Base-by-base conservation (phyloP, 1,284 basidiomycete genomes). In the Pascua sp. region DNA sequence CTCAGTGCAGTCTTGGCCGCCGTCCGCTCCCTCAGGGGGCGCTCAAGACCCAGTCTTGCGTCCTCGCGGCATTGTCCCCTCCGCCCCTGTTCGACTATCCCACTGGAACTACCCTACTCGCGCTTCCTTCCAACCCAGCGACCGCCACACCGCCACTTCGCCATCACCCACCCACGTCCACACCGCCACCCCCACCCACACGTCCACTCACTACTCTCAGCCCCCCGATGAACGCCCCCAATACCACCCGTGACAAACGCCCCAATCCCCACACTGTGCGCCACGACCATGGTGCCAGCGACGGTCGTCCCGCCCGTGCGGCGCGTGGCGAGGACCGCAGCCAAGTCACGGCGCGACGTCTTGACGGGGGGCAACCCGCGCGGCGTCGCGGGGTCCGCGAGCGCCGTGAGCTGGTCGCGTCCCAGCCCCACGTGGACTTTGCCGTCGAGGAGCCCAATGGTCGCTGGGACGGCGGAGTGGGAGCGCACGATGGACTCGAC, bases 281-380 rank as follows among this genome's bases (percentile, higher is more conserved):
- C 86, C 61, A 95, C 84, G 49, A 91, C 84, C 67, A 92, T 81
- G 1, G 95, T 98, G 0, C 90, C 86, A 57, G 89, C 88, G 56
- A 93, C 94, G 0, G 95, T 98, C 8, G 95, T 87, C 57, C 93
- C 95, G 59, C 93, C 95, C 60, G 92, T 85, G 50, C 79, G 80
- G 61, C 81, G 82, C 41, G 82, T 71, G 12, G 87, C 84, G 57
- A 96, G 81, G 2, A 86, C 86, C 46, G 89, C 81, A 1, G 86
- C 90, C 48, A 99, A 81, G 73, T 98, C 95, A 51, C 95, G 81
- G 46, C 92, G 81, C 1, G 92, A 95, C 11, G 96, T 80, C 77
- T 99, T 98, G 51, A 86, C 82, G 2, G 63, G 62, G 54, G 72
- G 61, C 65, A 36, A 72, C 37, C 67, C 74, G 12, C 52, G 58